Conservation (phyloP, 495 filamentous ascomycete genomes). For the Penicillium verhagenii region DNA sequence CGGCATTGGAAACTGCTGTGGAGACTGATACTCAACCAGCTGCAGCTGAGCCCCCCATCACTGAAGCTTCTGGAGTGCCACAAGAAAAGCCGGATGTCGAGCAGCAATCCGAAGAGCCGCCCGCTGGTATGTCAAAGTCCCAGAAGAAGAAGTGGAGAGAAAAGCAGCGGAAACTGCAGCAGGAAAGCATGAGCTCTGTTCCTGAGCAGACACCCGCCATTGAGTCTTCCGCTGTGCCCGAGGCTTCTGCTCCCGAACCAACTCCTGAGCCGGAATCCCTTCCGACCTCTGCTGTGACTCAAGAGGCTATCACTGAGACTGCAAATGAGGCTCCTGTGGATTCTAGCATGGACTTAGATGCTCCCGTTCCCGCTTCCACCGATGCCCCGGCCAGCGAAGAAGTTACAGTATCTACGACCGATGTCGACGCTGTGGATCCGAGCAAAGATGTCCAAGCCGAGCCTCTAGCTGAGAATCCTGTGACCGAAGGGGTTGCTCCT, state of each 20-base stretch:
- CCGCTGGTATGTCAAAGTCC: constrained; percentile 2
- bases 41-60: constrained; percentile 1
- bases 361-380: neutral
- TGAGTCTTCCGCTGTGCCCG: neutral
- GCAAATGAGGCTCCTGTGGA: too few relatives aligned
- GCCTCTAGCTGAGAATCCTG: too few relatives aligned
- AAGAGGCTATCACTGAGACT: too few relatives aligned
- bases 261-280: neutral
- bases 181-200: constrained; percentile 4
- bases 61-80: constrained; percentile 3
- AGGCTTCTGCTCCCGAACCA: neutral
- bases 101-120: neutral
- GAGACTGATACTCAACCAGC: neutral
- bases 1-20: neutral
- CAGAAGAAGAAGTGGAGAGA: constrained; percentile 44
- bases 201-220: constrained; percentile 7
- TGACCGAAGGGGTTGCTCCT: neutral
- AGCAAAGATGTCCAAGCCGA: constrained; percentile 1
- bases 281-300: too few relatives aligned
- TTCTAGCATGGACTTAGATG: neutral
- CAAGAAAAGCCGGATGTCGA: neutral
- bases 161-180: constrained; percentile 15
- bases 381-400: neutral
- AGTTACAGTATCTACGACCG: neutral
- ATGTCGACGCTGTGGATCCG: constrained; percentile 1